phyloP scores from a whole-genome alignment of 306 rosid genomes.

The Urtica urens region DNA sequence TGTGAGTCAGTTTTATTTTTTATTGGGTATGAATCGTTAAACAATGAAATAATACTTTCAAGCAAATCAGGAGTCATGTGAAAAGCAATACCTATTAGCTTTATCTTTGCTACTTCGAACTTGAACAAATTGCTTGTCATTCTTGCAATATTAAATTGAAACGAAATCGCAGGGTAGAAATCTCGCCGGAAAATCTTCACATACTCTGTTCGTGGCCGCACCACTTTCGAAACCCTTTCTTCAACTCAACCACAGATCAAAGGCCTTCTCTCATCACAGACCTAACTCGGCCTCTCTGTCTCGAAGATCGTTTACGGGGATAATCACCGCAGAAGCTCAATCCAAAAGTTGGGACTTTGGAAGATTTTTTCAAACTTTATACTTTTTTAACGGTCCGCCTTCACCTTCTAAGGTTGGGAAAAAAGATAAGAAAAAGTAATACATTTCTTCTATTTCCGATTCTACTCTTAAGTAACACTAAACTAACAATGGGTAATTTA shows the following conservation, averaged over 20 bases:
- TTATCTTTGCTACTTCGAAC: too few relatives aligned
- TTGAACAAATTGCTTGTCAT: too few relatives aligned
- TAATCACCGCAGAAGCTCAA: slow-evolving; percentile 49
- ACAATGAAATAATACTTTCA: too few relatives aligned
- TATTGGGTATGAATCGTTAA: too few relatives aligned
- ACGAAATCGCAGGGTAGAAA: slow-evolving; percentile 27
- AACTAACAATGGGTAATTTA: slow-evolving; percentile 35
- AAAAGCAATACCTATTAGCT: too few relatives aligned
- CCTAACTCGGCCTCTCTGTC: slow-evolving; percentile 22
- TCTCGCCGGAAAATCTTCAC: slow-evolving; percentile 19
- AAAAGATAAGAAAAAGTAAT: too few relatives aligned
- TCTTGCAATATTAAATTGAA: too few relatives aligned
- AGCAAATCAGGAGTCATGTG: too few relatives aligned
- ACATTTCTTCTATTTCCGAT: not conserved
- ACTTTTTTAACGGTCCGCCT: slow-evolving; percentile 70
- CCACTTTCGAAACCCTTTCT: slow-evolving; percentile 64
- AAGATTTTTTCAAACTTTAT: slow-evolving; percentile 65
- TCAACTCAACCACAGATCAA: slow-evolving; percentile 37
- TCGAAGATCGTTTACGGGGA: slow-evolving; percentile 22
- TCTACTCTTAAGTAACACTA: not conserved
- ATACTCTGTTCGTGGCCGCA: slow-evolving; percentile 24
- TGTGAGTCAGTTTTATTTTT: too few relatives aligned
- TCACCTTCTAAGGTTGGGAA: slow-evolving; percentile 83
- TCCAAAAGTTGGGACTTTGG: slow-evolving; percentile 68
- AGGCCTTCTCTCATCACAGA: slow-evolving; percentile 20